Percentiles rank a stretch among this genome's conserved stretches.
These are phyloP conservation scores for Polytrichum commune DNA, from an alignment of 225 moss, liverwort and hornwort species.

Conservation along the genomic window DNA sequence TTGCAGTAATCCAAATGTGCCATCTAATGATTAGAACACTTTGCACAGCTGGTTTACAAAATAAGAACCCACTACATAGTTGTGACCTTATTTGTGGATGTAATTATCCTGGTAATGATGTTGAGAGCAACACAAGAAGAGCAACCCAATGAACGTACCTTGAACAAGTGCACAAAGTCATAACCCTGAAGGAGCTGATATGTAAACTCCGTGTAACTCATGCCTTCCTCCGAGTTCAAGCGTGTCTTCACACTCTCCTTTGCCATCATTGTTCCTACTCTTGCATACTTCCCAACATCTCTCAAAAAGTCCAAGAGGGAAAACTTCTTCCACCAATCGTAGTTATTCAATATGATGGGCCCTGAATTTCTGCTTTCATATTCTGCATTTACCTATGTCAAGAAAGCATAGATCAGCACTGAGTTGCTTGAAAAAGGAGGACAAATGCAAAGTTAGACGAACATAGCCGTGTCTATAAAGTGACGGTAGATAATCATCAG, in stretches of 20 bases:
- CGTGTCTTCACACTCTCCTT: conserved; percentile 95
- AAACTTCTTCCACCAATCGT: conserved; percentile 92
- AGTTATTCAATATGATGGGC: conserved; percentile 74
- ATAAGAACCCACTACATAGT: too few species aligned
- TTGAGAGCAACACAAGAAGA: not conserved
- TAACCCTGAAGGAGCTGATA: conserved; percentile 96
- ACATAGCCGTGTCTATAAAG: too few species aligned
- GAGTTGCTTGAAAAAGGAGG: too few species aligned
- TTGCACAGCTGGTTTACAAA: too few species aligned
- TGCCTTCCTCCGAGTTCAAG: conserved; percentile 90
- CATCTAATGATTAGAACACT: too few species aligned
- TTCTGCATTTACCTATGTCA: conserved; percentile 24
- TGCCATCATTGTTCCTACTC: conserved; percentile 97
- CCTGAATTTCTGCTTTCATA: conserved; percentile 14
- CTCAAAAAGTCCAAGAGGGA: conserved; percentile 74
- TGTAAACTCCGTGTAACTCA: conserved; percentile 98
- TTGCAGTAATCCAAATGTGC: too few species aligned
- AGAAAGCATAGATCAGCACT: too few species aligned
- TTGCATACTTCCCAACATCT: conserved; percentile 86
- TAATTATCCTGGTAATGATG: not conserved
- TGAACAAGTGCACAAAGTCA: conserved; percentile 84
- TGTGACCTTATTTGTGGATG: too few species aligned
- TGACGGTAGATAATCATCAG: too few species aligned
- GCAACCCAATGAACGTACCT: conserved; percentile 21
- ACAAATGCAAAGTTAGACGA: too few species aligned